Conservation (phyloP, 2,329 filamentous ascomycete species). For the Sclerotinia nivalis region DNA sequence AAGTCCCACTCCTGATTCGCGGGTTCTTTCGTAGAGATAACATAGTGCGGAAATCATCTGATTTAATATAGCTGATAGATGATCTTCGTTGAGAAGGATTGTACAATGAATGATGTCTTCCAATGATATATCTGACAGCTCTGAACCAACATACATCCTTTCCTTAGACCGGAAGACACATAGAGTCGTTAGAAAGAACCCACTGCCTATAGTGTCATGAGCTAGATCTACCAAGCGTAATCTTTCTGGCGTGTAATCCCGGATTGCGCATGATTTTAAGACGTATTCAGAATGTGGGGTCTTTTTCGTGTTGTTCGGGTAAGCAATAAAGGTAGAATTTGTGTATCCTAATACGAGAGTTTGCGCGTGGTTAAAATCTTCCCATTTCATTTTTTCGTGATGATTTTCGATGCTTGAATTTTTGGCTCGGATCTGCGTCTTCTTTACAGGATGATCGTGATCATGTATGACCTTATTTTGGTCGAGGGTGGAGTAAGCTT, state of each 20-base stretch:
- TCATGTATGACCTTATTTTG: neutral
- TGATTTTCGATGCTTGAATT: neutral
- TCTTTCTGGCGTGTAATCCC: neutral
- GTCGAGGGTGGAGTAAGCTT: too few species aligned
- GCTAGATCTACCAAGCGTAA: neutral
- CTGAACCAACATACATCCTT: neutral
- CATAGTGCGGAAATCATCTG: neutral
- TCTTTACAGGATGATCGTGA: neutral
- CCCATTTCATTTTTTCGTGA: neutral
- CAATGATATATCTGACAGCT: neutral
- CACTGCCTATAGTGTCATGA: neutral
- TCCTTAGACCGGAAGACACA: neutral
- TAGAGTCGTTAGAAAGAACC: neutral
- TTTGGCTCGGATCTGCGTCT: neutral
- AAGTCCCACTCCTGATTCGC: too few species aligned
- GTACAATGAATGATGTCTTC: conserved; percentile 2
- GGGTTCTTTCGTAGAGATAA: neutral
- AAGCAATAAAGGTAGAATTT: neutral
- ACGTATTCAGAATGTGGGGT: neutral
- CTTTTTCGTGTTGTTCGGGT: neutral
- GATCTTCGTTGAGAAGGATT: neutral
- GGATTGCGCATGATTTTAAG: neutral
- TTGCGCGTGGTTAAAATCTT: neutral
- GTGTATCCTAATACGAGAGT: neutral
- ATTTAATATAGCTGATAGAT: neutral